Evolutionary conservation across 1,139 yeast species (phyloP).

Genomic region (Maudiozyma humilis): DNA sequence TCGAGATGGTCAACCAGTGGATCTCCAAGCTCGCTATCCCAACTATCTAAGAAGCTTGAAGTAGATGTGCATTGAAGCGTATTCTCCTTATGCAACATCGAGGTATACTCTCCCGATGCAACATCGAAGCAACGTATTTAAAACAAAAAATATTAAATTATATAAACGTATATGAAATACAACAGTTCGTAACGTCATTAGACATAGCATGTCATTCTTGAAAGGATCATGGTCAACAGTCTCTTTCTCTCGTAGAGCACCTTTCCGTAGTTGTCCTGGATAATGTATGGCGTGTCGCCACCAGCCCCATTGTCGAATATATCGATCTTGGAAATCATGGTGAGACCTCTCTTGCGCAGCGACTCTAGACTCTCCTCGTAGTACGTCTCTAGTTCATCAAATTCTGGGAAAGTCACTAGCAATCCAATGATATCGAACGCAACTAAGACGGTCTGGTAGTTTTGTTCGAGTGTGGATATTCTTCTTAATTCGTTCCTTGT

Average conservation of each 20-base stretch:
- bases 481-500: slow-evolving; percentile 38
- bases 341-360: slow-evolving; percentile 27
- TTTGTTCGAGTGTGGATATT: slow-evolving; percentile 27
- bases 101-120: too few species aligned
- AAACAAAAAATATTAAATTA: too few species aligned
- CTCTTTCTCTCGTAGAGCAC: slow-evolving; percentile 23
- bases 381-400: slow-evolving; percentile 16
- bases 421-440: slow-evolving; percentile 31
- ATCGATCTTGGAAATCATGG: slow-evolving; percentile 29
- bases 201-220: slow-evolving; percentile 16
- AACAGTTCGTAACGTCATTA: background rate
- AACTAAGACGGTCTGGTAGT: slow-evolving; percentile 25
- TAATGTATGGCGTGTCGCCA: slow-evolving; percentile 11
- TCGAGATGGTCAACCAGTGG: slow-evolving; percentile 78
- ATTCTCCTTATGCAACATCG: too few species aligned
- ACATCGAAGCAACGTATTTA: too few species aligned
- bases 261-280: slow-evolving; percentile 14
- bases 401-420: slow-evolving; percentile 30
- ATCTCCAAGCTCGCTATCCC: slow-evolving; percentile 33
- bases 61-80: too few species aligned
- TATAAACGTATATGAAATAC: background rate
- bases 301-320: slow-evolving; percentile 15
- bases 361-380: slow-evolving; percentile 22
- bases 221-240: slow-evolving; percentile 19
- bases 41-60: too few species aligned